phyloP scores from a whole-genome alignment of 2,329 filamentous ascomycete species.

The Alternaria brassicae region DNA sequence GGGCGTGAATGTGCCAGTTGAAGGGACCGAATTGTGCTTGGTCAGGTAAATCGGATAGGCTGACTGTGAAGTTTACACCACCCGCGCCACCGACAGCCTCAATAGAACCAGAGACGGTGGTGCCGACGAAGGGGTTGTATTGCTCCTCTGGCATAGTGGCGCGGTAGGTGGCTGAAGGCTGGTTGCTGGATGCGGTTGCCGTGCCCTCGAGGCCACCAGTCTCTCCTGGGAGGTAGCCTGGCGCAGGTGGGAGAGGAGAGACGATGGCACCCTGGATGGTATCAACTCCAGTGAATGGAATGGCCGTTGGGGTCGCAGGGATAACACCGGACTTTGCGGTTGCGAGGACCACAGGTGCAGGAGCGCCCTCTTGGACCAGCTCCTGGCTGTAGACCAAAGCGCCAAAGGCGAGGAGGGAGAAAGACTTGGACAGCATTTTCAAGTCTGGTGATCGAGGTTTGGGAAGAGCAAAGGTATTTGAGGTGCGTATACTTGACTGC shows the following conservation, averaged over 20 bases:
- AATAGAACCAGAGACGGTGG: slow-evolving; percentile 40
- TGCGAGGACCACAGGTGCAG: slow-evolving; percentile 23
- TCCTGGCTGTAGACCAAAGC: slow-evolving; percentile 21
- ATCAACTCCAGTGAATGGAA: slow-evolving; percentile 29
- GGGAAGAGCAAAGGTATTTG: not conserved
- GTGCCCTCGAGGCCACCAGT: slow-evolving; percentile 27
- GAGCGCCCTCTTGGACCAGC: slow-evolving; percentile 27
- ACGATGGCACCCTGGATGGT: slow-evolving; percentile 40
- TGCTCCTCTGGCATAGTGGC: slow-evolving; percentile 30
- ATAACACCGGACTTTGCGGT: slow-evolving; percentile 34
- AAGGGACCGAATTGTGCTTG: slow-evolving; percentile 31
- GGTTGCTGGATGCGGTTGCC: slow-evolving; percentile 28
- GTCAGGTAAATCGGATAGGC: slow-evolving; percentile 48
- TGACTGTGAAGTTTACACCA: slow-evolving; percentile 50
- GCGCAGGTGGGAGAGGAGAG: slow-evolving; percentile 25
- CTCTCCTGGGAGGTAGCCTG: slow-evolving; percentile 26
- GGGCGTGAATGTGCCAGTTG: slow-evolving; percentile 51
- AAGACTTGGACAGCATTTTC: slow-evolving; percentile 9
- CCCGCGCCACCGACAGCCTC: slow-evolving; percentile 37
- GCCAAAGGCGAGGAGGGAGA: slow-evolving; percentile 20
- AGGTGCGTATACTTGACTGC: not conserved
- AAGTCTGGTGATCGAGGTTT: not conserved
- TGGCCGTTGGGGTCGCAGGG: slow-evolving; percentile 24
- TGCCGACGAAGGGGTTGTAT: slow-evolving; percentile 32
- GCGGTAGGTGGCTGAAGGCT: slow-evolving; percentile 31